A percentile compares a stretch with the other conserved stretches of the same genome.
Evolutionary conservation across 2,329 filamentous ascomycete species (phyloP).

Genomic region (Orbilia javanica): DNA sequence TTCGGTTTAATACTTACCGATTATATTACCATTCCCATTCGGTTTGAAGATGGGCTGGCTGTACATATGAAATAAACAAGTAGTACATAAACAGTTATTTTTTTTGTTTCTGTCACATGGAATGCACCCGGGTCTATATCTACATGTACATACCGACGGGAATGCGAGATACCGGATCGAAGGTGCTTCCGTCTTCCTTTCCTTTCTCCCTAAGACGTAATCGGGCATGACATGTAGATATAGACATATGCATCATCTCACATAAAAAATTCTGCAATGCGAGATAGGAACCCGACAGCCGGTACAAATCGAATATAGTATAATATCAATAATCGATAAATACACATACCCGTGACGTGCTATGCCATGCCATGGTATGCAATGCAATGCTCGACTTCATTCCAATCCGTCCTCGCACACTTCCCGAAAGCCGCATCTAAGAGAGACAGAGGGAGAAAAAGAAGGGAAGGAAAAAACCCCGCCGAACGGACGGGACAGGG

Average conservation of each 20-base stretch:
- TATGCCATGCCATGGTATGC: too few relatives aligned
- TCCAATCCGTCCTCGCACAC: constrained; percentile 35
- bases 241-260: too few relatives aligned
- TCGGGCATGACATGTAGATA: too few relatives aligned
- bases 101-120: not conserved
- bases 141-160: not conserved
- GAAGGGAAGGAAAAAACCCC: not conserved
- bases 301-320: not conserved
- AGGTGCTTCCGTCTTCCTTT: not conserved
- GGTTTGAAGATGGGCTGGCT: too few relatives aligned
- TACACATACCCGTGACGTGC: constrained; percentile 44
- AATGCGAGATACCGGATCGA: not conserved
- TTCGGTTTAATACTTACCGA: too few relatives aligned
- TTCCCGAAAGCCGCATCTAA: constrained; percentile 25
- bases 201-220: not conserved
- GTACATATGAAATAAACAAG: not conserved
- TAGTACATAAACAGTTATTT: not conserved
- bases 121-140: not conserved
- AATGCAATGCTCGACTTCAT: too few relatives aligned
- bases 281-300: too few relatives aligned
- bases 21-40: too few relatives aligned
- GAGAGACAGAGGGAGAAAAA: not conserved
- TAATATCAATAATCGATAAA: constrained; percentile 3
- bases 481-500: constrained; percentile 26
- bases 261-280: too few relatives aligned